Percentiles rank a stretch among this genome's conserved stretches.
Evolutionary conservation across 2,329 filamentous ascomycete species (phyloP).

Genomic region (Pezicula neosporulosa): DNA sequence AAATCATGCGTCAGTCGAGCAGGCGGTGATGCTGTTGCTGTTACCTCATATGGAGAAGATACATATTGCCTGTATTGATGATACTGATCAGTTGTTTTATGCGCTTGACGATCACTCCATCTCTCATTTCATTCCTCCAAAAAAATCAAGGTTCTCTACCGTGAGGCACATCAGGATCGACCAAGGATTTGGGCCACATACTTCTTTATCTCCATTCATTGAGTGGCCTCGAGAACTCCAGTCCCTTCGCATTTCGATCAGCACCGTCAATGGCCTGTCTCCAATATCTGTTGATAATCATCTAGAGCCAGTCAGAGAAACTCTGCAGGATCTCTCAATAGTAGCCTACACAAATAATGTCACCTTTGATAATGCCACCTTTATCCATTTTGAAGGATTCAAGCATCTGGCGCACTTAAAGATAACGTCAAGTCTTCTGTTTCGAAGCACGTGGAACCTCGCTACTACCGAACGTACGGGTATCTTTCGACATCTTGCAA

Average conservation of each 20-base stretch:
- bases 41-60: conserved; percentile 1
- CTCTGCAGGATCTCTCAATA: not conserved
- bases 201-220: not conserved
- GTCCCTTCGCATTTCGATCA: not conserved
- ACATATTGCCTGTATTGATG: conserved; percentile 1
- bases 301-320: conserved; percentile 1
- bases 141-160: not conserved
- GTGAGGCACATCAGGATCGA: not conserved
- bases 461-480: not conserved
- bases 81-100: not conserved
- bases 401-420: not conserved
- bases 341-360: not conserved
- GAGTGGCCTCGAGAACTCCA: not conserved
- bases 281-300: not conserved
- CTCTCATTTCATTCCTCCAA: not conserved
- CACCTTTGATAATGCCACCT: not conserved
- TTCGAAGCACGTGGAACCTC: not conserved
- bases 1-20: not conserved
- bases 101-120: not conserved
- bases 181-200: not conserved
- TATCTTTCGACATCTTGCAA: conserved; percentile 1
- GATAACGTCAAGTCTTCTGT: not conserved
- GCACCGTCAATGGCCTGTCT: not conserved
- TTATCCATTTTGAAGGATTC: conserved; percentile 2
- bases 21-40: not conserved